Evolutionary conservation across 2,329 filamentous ascomycete species (phyloP).

Genomic region (Botrytis hyacinthi): DNA sequence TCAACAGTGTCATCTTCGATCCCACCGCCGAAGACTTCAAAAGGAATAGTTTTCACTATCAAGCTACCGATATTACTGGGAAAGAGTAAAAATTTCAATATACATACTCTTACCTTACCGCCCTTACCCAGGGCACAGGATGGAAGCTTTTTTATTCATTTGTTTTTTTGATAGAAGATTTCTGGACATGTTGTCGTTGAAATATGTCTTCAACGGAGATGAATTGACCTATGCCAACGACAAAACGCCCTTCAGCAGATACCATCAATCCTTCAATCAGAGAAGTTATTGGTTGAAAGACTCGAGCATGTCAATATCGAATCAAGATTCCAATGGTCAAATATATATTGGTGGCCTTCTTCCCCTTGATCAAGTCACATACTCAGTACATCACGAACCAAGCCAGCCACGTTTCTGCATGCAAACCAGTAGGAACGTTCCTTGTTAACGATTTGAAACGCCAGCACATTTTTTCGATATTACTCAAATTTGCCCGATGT

Average conservation of each 20-base stretch:
- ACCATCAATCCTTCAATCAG: not conserved
- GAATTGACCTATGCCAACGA: not conserved
- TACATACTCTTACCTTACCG: not conserved
- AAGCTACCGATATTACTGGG: not conserved
- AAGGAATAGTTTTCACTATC: not conserved
- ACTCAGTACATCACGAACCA: not conserved
- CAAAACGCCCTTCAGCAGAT: not conserved
- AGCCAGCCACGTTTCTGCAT: not conserved
- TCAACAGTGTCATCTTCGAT: not conserved
- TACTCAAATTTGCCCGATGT: not conserved
- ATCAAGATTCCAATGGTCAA: not conserved
- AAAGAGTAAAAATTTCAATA: not conserved
- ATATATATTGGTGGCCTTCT: not conserved
- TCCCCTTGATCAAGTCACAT: not conserved
- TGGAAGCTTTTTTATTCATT: not conserved
- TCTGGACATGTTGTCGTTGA: not conserved
- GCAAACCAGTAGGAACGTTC: not conserved
- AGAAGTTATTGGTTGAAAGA: not conserved
- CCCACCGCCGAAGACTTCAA: not conserved
- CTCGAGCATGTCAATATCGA: no score
- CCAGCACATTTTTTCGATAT: not conserved
- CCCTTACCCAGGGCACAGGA: not conserved
- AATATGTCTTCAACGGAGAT: not conserved
- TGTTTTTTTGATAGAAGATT: not conserved
- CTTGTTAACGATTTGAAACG: not conserved